phyloP scores from a whole-genome alignment of 257 asterid species.

The Fraxinus quadrangulata region DNA sequence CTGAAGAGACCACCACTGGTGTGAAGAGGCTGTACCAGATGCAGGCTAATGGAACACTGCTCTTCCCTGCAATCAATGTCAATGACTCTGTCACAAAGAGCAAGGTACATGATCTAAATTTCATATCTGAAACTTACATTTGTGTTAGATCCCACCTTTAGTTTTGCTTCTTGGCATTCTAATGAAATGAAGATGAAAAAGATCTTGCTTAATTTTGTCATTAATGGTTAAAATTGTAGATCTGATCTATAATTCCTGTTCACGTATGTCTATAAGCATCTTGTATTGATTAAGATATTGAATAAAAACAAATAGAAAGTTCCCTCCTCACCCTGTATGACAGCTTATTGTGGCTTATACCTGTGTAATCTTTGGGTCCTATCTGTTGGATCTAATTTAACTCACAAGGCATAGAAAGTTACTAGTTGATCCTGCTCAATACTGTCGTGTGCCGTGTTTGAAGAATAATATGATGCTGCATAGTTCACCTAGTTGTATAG shows the following conservation, averaged over 20 bases:
- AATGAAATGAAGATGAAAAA: neutral
- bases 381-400: slow-evolving; percentile 4
- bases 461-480: neutral
- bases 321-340: no score
- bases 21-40: slow-evolving; percentile 51
- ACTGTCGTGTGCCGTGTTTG: neutral
- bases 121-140: neutral
- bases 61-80: slow-evolving; percentile 42
- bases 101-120: slow-evolving; percentile 34
- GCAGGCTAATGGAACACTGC: slow-evolving; percentile 40
- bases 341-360: no score
- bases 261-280: neutral
- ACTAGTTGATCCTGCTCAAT: neutral
- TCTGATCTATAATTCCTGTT: neutral
- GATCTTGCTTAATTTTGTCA: neutral
- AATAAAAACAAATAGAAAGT: neutral
- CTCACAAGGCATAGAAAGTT: neutral
- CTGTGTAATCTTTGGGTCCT: neutral
- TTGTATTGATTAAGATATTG: neutral
- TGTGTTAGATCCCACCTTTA: neutral
- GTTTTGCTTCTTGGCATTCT: neutral
- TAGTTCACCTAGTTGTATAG: neutral
- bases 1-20: slow-evolving; percentile 50
- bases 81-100: slow-evolving; percentile 48
- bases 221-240: neutral